Evolutionary conservation across 495 filamentous ascomycete genomes (phyloP).

Genomic region (Tuber calosporum): DNA sequence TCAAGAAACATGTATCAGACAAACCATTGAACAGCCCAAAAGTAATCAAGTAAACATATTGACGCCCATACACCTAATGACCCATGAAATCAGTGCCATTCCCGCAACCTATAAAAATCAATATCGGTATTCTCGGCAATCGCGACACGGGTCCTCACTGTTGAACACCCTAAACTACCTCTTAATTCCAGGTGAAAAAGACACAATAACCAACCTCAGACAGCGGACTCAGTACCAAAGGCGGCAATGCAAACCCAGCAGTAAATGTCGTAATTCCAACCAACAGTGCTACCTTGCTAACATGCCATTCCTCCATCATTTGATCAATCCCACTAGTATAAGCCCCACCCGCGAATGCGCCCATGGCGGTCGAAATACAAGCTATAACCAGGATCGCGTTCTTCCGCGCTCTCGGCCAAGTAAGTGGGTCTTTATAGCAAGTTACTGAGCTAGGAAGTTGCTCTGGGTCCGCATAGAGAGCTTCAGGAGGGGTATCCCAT

Average conservation of each 20-base stretch:
- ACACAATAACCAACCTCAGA: conserved; percentile 59
- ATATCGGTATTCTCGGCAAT: not conserved
- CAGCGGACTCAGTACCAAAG: conserved; percentile 86
- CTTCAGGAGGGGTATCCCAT: conserved; percentile 26
- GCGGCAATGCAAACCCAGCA: conserved; percentile 71
- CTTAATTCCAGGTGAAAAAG: not conserved
- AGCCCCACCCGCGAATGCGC: conserved; percentile 74
- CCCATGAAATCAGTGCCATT: conserved; percentile 6
- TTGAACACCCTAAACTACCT: not conserved
- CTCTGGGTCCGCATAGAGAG: conserved; percentile 24
- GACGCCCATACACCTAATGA: conserved; percentile 31
- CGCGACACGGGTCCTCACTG: not conserved
- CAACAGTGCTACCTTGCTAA: conserved; percentile 58
- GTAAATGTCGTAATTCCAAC: conserved; percentile 81
- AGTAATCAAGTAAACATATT: conserved; percentile 26
- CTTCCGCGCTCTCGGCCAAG: conserved; percentile 65
- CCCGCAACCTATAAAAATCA: not conserved
- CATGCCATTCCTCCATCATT: conserved; percentile 56
- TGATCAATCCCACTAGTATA: conserved; percentile 62
- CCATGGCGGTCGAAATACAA: conserved; percentile 65
- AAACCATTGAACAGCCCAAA: conserved; percentile 31
- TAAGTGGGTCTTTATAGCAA: conserved; percentile 51
- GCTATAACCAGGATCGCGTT: conserved; percentile 65
- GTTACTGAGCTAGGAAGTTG: conserved; percentile 25
- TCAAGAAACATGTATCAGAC: conserved; percentile 4